Conservation (phyloP, 148 eudicot species). For the Arbutus unedo region DNA sequence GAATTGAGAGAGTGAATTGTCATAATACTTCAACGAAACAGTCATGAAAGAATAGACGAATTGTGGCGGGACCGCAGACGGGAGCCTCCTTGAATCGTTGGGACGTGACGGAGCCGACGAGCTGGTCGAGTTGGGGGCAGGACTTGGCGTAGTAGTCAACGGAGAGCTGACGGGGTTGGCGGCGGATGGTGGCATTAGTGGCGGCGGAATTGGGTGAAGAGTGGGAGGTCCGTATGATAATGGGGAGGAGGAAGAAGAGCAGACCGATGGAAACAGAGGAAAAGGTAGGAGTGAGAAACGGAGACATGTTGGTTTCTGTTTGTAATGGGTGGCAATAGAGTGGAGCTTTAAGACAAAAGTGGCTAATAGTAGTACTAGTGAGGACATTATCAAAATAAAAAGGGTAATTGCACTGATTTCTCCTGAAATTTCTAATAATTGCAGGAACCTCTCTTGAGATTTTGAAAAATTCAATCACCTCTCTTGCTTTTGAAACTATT, state of each 20-base stretch:
- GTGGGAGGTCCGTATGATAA: constrained; percentile 22
- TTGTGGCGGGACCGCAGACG: constrained; percentile 70
- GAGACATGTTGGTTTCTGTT: constrained; percentile 17
- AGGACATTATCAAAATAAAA: no score
- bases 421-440: no score
- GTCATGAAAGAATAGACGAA: constrained; percentile 94
- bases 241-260: constrained; percentile 8
- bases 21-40: constrained; percentile 75
- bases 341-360: constrained; percentile 21
- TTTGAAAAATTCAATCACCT: no score
- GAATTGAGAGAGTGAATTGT: background rate
- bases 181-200: constrained; percentile 3
- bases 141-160: constrained; percentile 66
- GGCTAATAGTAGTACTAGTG: constrained; percentile 14
- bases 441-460: no score
- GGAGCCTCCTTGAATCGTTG: constrained; percentile 55
- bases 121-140: constrained; percentile 76
- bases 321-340: background rate
- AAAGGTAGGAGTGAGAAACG: constrained; percentile 17
- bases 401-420: no score
- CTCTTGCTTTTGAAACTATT: no score
- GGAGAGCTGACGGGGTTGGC: constrained; percentile 43
- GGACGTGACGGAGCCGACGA: constrained; percentile 66
- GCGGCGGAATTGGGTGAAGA: constrained; percentile 1
- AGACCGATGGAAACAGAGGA: constrained; percentile 18